Base-by-base conservation (phyloP, 768 basidiomycete genomes). In the Pisolithus microcarpus region DNA sequence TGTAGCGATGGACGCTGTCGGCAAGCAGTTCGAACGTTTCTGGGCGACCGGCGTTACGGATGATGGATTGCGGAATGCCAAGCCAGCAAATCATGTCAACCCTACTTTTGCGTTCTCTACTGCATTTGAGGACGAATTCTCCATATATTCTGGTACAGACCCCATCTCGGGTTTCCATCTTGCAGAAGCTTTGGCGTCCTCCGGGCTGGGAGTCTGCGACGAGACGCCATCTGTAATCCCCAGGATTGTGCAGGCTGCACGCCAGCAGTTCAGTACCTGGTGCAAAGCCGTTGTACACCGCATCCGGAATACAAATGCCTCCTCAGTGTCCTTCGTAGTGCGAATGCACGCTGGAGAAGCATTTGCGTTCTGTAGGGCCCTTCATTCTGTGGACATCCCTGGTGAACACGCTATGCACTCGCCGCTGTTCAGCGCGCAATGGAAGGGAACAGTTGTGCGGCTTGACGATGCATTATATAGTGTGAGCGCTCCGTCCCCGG, bases 321-420 rank as follows among this genome's bases (percentile, higher is more conserved):
- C 36, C n/a, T 34, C 58, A 1, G 5, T 50, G 28, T 50, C 44
- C 7, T 49, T 68, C n/a, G 38, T 61, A 1, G 16, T 67, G 34
- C 65, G 66, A 15, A 54, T 66, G 52, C 68, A 67, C 30, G 58
- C 51, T 48, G 68, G 66, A 7, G 66, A 67, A 2, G 66, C 52
- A 10, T 38, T 66, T 43, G 57, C 55, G 52, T 46, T 70, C 7
- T 68, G 65, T 42, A 56, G 56, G 9, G 68, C 65, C 10, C 50
- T 67, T 40, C 21, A 56, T 49, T 46, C 50, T 38, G 53, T 52
- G 23, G 47, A 49, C 11, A 52, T 6, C 1, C 48, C 55, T 7
- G 31, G 9, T 23, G 36, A 34, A 34, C 5, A 13, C 53, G 10
- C 39, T 26, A 8, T 24, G 5, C 50, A 68, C 62, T 7, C 58